Evolutionary conservation across 495 filamentous ascomycete species (phyloP).

Genomic region (Bryoglossum gracile): DNA sequence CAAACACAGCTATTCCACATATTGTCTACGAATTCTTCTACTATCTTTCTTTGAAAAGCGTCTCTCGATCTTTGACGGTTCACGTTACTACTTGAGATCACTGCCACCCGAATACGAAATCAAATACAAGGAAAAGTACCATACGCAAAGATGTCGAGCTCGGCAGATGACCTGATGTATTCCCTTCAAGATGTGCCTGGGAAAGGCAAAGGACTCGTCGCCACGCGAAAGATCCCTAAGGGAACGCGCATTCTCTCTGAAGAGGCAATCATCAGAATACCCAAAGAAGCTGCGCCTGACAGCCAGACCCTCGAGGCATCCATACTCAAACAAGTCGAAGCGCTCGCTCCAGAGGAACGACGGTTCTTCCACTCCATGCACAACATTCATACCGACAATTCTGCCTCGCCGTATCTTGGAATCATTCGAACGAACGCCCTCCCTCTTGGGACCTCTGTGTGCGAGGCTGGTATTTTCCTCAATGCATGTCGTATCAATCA

Average conservation of each 20-base stretch:
- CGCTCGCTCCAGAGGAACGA: slow-evolving; percentile 17
- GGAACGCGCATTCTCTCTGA: slow-evolving; percentile 31
- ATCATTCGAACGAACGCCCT: slow-evolving; percentile 30
- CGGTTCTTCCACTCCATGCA: slow-evolving; percentile 25
- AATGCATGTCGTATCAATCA: slow-evolving; percentile 34
- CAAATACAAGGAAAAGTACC: no score
- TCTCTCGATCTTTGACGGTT: no score
- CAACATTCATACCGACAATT: slow-evolving; percentile 13
- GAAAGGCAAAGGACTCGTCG: slow-evolving; percentile 30
- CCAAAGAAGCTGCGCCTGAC: background rate
- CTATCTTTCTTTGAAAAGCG: no score
- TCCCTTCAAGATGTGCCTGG: slow-evolving; percentile 20
- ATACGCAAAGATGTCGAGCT: background rate
- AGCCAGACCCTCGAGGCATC: slow-evolving; percentile 5
- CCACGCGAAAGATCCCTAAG: slow-evolving; percentile 26
- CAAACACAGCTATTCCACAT: no score
- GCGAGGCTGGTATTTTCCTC: slow-evolving; percentile 25
- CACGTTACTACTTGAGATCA: no score
- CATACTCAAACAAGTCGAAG: slow-evolving; percentile 19
- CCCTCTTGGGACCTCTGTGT: slow-evolving; percentile 17
- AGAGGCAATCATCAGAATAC: background rate
- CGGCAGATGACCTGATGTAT: slow-evolving; percentile 1
- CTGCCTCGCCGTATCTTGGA: slow-evolving; percentile 18
- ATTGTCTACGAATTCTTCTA: no score
- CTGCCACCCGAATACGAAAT: no score